Percentiles rank a stretch among this genome's conserved stretches.
Evolutionary conservation across 768 basidiomycete species (phyloP).

Genomic region (Boletales sp.): DNA sequence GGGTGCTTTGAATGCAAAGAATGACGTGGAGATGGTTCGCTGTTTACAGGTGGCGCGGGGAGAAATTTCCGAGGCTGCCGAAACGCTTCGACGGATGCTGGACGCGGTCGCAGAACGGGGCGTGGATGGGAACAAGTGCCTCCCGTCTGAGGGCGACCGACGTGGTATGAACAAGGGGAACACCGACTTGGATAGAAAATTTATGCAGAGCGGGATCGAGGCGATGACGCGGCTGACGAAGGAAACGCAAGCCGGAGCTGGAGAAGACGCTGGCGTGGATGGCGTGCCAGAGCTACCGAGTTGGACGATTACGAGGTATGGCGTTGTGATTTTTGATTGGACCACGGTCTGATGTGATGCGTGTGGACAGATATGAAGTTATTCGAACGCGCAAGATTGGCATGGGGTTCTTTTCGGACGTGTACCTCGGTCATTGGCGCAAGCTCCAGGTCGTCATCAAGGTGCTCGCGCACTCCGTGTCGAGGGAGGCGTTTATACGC

Average conservation of each 20-base stretch:
- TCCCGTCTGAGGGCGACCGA: neutral
- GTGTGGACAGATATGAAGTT: constrained; percentile 58
- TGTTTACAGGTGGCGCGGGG: constrained; percentile 19
- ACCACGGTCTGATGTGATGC: neutral
- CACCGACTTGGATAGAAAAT: constrained; percentile 48
- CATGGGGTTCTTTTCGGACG: constrained; percentile 71
- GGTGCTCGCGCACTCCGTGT: constrained; percentile 59
- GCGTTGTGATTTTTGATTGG: neutral
- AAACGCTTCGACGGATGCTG: constrained; percentile 21
- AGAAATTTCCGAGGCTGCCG: constrained; percentile 23
- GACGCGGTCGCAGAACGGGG: neutral
- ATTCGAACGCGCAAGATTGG: constrained; percentile 68
- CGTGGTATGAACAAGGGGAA: neutral
- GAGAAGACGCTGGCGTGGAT: neutral
- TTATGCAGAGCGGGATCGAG: constrained; percentile 70
- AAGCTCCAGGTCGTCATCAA: constrained; percentile 67
- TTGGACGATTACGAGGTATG: constrained; percentile 73
- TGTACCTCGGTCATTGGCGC: constrained; percentile 75
- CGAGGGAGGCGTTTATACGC: constrained; percentile 60
- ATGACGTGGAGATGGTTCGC: constrained; percentile 21
- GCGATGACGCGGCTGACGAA: constrained; percentile 61
- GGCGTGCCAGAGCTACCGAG: constrained; percentile 42
- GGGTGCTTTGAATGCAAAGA: constrained; percentile 11
- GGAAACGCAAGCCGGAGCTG: neutral
- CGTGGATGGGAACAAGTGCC: neutral